These are phyloP conservation scores for Penicillium brasilianum DNA, from an alignment of 2,329 filamentous ascomycete genomes.

Conservation along the genomic window DNA sequence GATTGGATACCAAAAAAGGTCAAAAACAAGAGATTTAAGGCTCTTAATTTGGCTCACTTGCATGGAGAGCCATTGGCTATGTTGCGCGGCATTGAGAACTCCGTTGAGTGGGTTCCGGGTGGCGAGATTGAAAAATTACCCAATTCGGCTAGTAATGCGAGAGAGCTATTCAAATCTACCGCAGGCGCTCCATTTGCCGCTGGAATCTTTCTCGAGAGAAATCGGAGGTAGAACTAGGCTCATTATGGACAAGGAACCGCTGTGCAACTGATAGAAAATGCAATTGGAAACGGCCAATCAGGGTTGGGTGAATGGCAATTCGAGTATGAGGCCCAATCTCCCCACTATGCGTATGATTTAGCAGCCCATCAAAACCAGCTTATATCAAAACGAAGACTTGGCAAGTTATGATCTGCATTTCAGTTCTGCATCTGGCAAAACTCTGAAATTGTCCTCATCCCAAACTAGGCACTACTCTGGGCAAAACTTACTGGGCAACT, in stretches of 20 bases:
- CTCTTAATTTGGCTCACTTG: neutral
- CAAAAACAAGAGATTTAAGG: conserved; percentile 11
- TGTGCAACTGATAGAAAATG: neutral
- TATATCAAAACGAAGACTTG: too few species aligned
- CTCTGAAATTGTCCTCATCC: neutral
- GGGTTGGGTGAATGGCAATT: neutral
- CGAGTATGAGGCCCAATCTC: neutral
- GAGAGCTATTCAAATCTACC: neutral
- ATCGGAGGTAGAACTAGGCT: neutral
- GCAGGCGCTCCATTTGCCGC: neutral
- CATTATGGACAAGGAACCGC: neutral
- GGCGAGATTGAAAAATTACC: conserved; percentile 6
- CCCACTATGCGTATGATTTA: neutral
- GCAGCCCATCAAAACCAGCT: neutral
- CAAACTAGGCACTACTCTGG: neutral
- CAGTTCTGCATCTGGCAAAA: too few species aligned
- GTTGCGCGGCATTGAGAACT: neutral
- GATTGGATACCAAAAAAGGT: conserved; percentile 5
- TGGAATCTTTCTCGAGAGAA: neutral
- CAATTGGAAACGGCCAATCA: neutral
- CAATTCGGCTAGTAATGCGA: conserved; percentile 2
- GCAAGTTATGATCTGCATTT: too few species aligned
- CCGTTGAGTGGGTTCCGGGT: neutral
- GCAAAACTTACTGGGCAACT: neutral
- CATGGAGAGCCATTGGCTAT: neutral